Base-by-base conservation (phyloP, 805 yeast species). In the Clavispora carvajalis region DNA sequence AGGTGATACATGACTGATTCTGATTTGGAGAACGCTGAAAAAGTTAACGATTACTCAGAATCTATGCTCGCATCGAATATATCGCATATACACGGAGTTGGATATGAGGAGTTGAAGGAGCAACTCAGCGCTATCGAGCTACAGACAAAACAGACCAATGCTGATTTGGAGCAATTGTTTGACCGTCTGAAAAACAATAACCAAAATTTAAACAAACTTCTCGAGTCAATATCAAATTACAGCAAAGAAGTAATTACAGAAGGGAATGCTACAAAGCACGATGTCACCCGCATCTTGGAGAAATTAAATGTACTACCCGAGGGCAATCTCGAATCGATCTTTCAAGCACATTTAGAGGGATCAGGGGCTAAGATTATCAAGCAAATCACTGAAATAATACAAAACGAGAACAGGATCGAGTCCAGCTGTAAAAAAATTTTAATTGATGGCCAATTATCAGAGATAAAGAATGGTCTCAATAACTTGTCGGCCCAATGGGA, bases 111-210 rank as follows among this genome's bases (percentile, higher is more conserved):
- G 26, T 52, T 65, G 19, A 61, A 57, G 37, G 54, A 53, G 30
- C 67, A 57, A 37, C 43, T 67, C 36, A 46, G 52, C 35, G 47
- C 51, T 19, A 47, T 68, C 12, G 71, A 65, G 46, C 47, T 53
- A 1, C 62, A 57, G 34, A 57, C 68, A 3, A 59, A 58, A 28
- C 73, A 67, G 43, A 61, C 67, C 5, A 55, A 54, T 23, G 51
- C 57, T 1, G 73, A 67, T 44, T 46, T 67, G 40, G 62, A 51
- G 4, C 68, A 67, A 43, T 54, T 68, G 34, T 55, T 54, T 18
- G 70, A 65, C 30, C 49, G 72, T 22, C 67, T 62, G 62, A 67
- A 63, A 49, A 66, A 63, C 46, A 67, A 68, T 45, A 66, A 68
- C 45, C 61, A 58, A 40, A 47, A 63, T 42, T 60, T 67, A 54